phyloP scores from a whole-genome alignment of 139 green algal genomes.

The Coelastrella sp. region DNA sequence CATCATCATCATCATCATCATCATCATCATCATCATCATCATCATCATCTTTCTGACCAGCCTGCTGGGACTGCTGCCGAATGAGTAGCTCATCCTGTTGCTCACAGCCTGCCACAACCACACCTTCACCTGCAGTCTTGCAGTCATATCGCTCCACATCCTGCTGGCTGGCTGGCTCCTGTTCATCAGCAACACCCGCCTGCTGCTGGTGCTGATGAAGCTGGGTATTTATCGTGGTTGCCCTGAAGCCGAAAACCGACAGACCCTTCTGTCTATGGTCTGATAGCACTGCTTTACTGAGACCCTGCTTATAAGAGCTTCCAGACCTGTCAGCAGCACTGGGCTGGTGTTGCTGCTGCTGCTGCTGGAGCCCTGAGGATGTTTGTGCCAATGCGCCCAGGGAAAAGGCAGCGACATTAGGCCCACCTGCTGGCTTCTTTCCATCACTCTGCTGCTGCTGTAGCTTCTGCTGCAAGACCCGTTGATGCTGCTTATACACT shows the following conservation, averaged over 20 bases:
- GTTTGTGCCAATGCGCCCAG: not conserved
- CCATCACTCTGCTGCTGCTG: not conserved
- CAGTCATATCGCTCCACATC: too few species aligned
- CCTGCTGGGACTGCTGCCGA: not conserved
- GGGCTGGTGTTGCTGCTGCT: not conserved
- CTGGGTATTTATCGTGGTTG: not conserved
- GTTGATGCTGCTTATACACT: not conserved
- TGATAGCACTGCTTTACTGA: too few species aligned
- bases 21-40: not conserved
- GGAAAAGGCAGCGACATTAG: not conserved
- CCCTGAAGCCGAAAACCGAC: not conserved
- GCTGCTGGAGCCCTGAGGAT: not conserved
- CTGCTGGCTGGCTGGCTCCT: too few species aligned
- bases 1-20: too few species aligned
- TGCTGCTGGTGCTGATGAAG: constrained; percentile 16
- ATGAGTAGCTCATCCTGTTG: not conserved
- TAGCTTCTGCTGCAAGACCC: not conserved
- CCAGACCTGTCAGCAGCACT: too few species aligned
- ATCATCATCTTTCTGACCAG: not conserved
- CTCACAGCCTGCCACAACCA: too few species aligned
- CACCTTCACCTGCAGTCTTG: too few species aligned
- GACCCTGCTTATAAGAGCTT: too few species aligned
- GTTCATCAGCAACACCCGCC: too few species aligned
- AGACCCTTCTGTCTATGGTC: not conserved
- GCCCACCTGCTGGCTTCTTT: not conserved